Base-by-base conservation (phyloP, 2,329 filamentous ascomycete species). In the Paramyrothecium roridum region DNA sequence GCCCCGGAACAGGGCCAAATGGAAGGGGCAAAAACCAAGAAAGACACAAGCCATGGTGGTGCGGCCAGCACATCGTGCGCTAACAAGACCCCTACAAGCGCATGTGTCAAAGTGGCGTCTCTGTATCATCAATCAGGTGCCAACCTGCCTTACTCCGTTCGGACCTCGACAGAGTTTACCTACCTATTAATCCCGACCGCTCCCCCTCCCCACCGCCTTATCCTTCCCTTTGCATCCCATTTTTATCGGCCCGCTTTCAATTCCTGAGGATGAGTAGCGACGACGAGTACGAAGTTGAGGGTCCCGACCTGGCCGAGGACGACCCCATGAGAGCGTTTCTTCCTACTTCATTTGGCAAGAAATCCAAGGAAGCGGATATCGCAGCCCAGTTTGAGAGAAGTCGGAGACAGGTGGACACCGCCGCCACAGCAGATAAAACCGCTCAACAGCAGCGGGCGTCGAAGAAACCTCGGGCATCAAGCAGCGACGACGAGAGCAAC, bases 301-400 rank as follows among this genome's bases (percentile, higher is more conserved):
- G 61, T 30, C 78, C 81, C 19, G 76, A 79, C 34, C 65, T 87
- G 57, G 79, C 80, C 34, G 76, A 75, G 20, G 84, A 91, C 67
- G 88, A 91, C 59, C 86, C 87, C 45, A 82, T 93, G 79, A 83
- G 87, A 66, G 81, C 85, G 52, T 96, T 92, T 67, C 76, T 97
- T 57, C 93, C 93, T 1, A 80, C 86, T 2, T 85, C 90, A 0
- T 97, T 98, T 69, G 93, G 93, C 52, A 96, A 93, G 71, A 88
- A 89, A 69, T 81, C 85, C 40, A 87, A 84, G 63, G 84, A 87
- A 59, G 78, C 89, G 63, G 85, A 96, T 71, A 80, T 93, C 60
- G 83, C 86, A 53, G 87, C 87, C 55, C 93, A 96, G 73, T 89
- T 98, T 61, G 86, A 93, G 65, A 84, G 86, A 63, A 90, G 87